Evolutionary conservation across 768 basidiomycete species (phyloP), one percentile per base, ranked within the genome.

Genomic region (Amanita phalloides): DNA sequence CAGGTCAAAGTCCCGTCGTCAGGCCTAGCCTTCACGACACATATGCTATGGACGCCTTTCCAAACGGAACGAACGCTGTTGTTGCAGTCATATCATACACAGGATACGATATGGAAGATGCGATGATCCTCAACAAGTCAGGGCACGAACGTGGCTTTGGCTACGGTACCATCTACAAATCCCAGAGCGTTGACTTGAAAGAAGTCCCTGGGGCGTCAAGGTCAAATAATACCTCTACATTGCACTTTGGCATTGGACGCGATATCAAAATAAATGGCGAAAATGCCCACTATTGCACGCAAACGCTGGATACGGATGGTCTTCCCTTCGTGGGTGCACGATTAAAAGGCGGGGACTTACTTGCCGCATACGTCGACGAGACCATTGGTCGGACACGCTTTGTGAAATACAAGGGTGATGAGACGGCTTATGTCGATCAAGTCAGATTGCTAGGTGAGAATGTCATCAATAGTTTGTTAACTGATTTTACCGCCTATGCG

Each of bases 41-140:
- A 3, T 99, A 98, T 68, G 95, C 90, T 42, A 96, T 99, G 88
- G 96, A 99, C 67, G 81, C 89, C 30, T 99, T 93, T 77, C 96
- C 96, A 1, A 98, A 94, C 60, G 96, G 96, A 13, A 97, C 88
- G 42, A 99, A 99, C 66, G 96, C 96, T 17, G 75, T 99, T 54
- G 96, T 99, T 45, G 96, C 96, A n/a, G 96, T 99, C 62, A 98
- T 99, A 60, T 99, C 96, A 0, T 99, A 99, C 64, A 99, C 96
- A 3, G 96, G 96, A 3, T 99, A 99, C 68, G 96, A 99, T 66
- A 99, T 99, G 96, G 96, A 99, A 70, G 96, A 99, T 60, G 96
- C 96, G 58, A 99, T 99, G 96, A 99, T 99, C 58, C 71, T 99
- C 48, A 99, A 99, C 68, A 99, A 99, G 69, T 98, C 94, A 1